These are phyloP conservation scores for Yamadazyma dushanensis DNA, from an alignment of 1,139 yeast genomes.

Conservation along the genomic window DNA sequence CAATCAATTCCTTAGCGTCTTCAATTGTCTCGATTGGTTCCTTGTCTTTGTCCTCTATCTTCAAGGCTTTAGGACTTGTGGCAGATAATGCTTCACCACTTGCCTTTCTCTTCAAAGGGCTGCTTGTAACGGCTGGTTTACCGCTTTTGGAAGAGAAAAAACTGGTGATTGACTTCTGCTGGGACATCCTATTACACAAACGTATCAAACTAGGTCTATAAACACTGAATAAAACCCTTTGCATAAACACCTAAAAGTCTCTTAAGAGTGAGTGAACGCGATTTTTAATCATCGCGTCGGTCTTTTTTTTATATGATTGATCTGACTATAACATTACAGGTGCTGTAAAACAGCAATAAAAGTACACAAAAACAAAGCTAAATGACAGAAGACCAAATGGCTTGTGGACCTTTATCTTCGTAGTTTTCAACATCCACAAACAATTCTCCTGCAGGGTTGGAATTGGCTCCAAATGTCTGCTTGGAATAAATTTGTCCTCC, in stretches of 20 bases:
- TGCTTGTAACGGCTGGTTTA: too few species aligned
- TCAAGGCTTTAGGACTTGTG: background rate
- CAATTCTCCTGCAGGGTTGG: constrained; percentile 61
- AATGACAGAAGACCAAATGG: constrained; percentile 48
- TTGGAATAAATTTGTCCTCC: constrained; percentile 90
- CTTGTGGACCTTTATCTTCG: constrained; percentile 77
- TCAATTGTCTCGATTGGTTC: background rate
- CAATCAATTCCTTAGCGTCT: constrained; percentile 28
- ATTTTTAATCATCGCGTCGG: constrained; percentile 1
- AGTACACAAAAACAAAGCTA: constrained; percentile 1
- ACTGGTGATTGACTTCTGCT: constrained; percentile 38
- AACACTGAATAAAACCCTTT: constrained; percentile 2
- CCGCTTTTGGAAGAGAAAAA: constrained; percentile 22
- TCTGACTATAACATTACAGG: background rate
- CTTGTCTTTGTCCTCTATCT: background rate
- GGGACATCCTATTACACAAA: constrained; percentile 25
- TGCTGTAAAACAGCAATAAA: background rate
- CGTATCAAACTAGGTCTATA: background rate
- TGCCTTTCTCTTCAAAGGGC: too few species aligned
- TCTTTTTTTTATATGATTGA: background rate
- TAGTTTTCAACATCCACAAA: constrained; percentile 73
- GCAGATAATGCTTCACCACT: background rate
- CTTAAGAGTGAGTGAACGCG: background rate
- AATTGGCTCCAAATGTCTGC: constrained; percentile 69
- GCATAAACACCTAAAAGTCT: constrained; percentile 3